phyloP scores from a whole-genome alignment of 192 early-diverging fungal species.

The Jimgerdemannia flammicorona region DNA sequence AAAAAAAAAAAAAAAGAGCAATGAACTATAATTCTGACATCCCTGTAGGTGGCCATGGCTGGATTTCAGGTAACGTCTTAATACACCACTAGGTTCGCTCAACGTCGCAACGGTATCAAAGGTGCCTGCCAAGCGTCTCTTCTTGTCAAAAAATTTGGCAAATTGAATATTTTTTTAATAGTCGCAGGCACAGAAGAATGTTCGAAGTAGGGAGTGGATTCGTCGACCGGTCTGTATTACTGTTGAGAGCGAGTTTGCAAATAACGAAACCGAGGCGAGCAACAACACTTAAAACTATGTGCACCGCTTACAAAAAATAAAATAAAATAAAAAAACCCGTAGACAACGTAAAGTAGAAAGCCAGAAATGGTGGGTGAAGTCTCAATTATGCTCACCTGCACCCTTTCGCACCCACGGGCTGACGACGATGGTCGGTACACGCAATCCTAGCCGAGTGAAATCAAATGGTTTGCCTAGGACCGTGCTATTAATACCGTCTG shows the following conservation, averaged over 20 bases:
- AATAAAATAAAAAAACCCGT: too few relatives aligned
- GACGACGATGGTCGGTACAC: constrained; percentile 47
- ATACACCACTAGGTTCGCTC: too few relatives aligned
- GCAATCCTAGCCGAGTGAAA: constrained; percentile 46
- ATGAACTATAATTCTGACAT: too few relatives aligned
- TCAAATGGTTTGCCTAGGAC: constrained; percentile 18
- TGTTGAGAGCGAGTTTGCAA: background rate
- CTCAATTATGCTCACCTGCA: constrained; percentile 8
- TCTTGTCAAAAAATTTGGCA: constrained; percentile 25
- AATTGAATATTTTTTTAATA: constrained; percentile 12
- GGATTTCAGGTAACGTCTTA: too few relatives aligned
- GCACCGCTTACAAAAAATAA: background rate
- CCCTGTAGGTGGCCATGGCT: too few relatives aligned
- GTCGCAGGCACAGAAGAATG: constrained; percentile 38
- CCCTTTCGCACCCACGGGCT: constrained; percentile 41
- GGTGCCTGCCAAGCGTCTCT: constrained; percentile 16
- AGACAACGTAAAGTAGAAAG: background rate
- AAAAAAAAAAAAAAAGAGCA: too few relatives aligned
- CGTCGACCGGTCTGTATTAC: constrained; percentile 1
- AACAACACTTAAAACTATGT: too few relatives aligned
- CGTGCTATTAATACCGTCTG: constrained; percentile 13
- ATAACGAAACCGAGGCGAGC: background rate
- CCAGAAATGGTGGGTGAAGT: too few relatives aligned
- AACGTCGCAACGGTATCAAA: background rate
- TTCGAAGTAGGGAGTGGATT: constrained; percentile 25